Evolutionary conservation across 2,329 filamentous ascomycete genomes (phyloP).

Genomic region (Biscogniauxia sp.): DNA sequence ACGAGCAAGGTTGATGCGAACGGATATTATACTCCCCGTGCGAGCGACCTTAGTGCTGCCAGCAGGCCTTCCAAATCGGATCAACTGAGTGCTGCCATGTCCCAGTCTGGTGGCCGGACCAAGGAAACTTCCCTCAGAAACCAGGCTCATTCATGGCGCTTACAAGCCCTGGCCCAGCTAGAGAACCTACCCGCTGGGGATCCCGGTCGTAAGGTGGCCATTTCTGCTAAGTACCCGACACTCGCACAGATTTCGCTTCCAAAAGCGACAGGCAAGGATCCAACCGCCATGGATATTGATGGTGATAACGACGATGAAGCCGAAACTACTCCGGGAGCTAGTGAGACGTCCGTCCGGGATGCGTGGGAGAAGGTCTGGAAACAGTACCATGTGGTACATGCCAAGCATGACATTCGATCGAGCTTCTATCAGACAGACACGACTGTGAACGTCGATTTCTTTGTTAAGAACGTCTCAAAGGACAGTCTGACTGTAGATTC

Average conservation of each 20-base stretch:
- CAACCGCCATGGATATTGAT: not conserved
- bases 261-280: slow-evolving; percentile 18
- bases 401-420: slow-evolving; percentile 35
- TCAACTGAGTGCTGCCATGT: slow-evolving; percentile 24
- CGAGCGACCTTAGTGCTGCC: slow-evolving; percentile 30
- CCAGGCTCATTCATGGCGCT: slow-evolving; percentile 44
- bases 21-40: slow-evolving; percentile 47
- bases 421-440: slow-evolving; percentile 42
- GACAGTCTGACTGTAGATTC: slow-evolving; percentile 40
- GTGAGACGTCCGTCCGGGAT: not conserved
- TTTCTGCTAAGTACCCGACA: slow-evolving; percentile 33
- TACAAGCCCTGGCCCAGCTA: slow-evolving; percentile 46
- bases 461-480: slow-evolving; percentile 41
- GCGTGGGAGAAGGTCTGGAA: slow-evolving; percentile 23
- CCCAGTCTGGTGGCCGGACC: slow-evolving; percentile 4
- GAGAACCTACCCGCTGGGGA: slow-evolving; percentile 44
- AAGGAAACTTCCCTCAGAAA: slow-evolving; percentile 33
- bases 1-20: slow-evolving; percentile 39
- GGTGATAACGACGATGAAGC: slow-evolving; percentile 3
- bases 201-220: slow-evolving; percentile 45
- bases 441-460: slow-evolving; percentile 37
- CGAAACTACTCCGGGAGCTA: not conserved
- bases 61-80: slow-evolving; percentile 16
- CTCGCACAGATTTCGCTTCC: slow-evolving; percentile 19
- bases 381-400: slow-evolving; percentile 16